Evolutionary conservation across 768 basidiomycete genomes (phyloP).

Genomic region (Trametes cubensis): DNA sequence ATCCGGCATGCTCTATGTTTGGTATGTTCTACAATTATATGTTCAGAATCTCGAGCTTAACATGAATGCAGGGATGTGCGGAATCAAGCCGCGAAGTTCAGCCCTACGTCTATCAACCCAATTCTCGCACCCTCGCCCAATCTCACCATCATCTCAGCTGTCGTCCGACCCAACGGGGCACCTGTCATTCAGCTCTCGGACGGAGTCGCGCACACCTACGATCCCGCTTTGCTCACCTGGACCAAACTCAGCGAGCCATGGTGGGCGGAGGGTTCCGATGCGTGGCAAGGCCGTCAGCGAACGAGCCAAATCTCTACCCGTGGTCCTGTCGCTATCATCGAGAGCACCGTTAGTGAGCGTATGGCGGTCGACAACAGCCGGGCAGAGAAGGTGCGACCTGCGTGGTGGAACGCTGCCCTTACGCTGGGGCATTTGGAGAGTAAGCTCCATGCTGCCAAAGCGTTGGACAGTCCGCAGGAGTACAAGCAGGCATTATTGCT

Average conservation of each 20-base stretch:
- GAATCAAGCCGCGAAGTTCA: slow-evolving; percentile 62
- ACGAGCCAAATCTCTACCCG: slow-evolving; percentile 43
- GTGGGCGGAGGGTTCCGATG: slow-evolving; percentile 84
- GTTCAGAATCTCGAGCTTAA: background rate
- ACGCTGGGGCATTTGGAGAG: slow-evolving; percentile 90
- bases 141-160: slow-evolving; percentile 60
- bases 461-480: slow-evolving; percentile 82
- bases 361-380: slow-evolving; percentile 22
- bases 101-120: slow-evolving; percentile 62
- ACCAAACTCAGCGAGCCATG: slow-evolving; percentile 77
- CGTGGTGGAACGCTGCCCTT: slow-evolving; percentile 83
- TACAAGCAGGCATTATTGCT: slow-evolving; percentile 74
- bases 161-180: slow-evolving; percentile 76
- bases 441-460: slow-evolving; percentile 68
- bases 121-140: slow-evolving; percentile 62
- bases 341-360: slow-evolving; percentile 35
- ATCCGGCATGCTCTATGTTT: slow-evolving; percentile 71
- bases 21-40: slow-evolving; percentile 49
- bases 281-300: slow-evolving; percentile 76
- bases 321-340: slow-evolving; percentile 54
- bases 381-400: slow-evolving; percentile 53
- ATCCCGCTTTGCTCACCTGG: slow-evolving; percentile 67
- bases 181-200: slow-evolving; percentile 78
- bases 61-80: slow-evolving; percentile 66
- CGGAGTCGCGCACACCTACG: slow-evolving; percentile 82